phyloP scores from a whole-genome alignment of 768 basidiomycete genomes.

The Amanita phalloides region DNA sequence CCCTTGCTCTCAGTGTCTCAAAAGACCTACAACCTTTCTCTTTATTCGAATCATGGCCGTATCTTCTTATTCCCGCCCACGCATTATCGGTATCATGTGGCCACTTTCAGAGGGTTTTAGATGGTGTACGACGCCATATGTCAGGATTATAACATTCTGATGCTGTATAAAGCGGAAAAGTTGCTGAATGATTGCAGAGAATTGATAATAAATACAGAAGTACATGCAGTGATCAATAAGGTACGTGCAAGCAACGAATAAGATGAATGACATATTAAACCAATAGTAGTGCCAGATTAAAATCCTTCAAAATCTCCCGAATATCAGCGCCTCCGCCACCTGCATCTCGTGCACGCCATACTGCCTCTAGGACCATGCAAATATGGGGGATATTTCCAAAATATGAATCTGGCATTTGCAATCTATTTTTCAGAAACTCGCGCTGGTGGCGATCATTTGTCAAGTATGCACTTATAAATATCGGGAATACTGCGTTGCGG shows the following conservation, averaged over 20 bases:
- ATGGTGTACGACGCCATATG: not conserved
- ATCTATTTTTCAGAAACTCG: slow-evolving; percentile 46
- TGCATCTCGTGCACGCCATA: slow-evolving; percentile 60
- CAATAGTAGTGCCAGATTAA: not conserved
- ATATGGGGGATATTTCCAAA: slow-evolving; percentile 53
- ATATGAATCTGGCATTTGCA: slow-evolving; percentile 42
- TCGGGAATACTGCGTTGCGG: slow-evolving; percentile 60
- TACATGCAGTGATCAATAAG: not conserved
- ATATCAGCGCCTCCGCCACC: slow-evolving; percentile 45
- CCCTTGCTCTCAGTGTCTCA: not conserved
- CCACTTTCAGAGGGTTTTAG: not conserved
- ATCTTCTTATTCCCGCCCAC: not conserved
- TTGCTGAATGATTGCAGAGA: not conserved
- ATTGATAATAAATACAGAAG: not conserved
- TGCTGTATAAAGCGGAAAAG: not conserved
- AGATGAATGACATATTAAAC: not conserved
- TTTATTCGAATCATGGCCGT: not conserved
- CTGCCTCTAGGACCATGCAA: slow-evolving; percentile 51
- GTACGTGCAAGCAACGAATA: not conserved
- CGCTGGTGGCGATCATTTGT: slow-evolving; percentile 50
- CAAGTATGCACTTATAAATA: slow-evolving; percentile 66
- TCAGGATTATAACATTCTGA: not conserved
- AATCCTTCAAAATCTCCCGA: slow-evolving; percentile 47
- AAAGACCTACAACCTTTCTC: not conserved
- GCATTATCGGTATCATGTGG: not conserved